Evolutionary conservation across 352 stramenopile species (phyloP).

Genomic region (Pythium periplocum): DNA sequence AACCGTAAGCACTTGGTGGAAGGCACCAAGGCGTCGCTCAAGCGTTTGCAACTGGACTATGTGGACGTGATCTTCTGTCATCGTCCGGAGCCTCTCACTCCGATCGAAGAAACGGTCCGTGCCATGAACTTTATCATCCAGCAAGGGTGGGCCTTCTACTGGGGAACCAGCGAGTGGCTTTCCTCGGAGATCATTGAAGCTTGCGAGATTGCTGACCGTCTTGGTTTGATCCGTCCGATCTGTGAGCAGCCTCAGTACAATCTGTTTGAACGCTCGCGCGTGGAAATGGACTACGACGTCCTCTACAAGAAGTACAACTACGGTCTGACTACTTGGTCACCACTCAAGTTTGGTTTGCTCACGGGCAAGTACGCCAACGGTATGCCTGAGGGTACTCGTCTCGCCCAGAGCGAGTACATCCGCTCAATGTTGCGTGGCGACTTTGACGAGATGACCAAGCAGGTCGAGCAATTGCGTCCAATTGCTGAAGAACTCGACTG

Average conservation of each 20-base stretch:
- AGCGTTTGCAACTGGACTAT: conserved; percentile 15
- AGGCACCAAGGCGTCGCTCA: conserved; percentile 11
- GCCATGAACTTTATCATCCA: conserved; percentile 36
- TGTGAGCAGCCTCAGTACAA: conserved; percentile 60
- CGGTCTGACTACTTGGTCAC: conserved; percentile 36
- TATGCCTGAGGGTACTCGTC: conserved; percentile 20
- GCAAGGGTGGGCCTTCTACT: conserved; percentile 29
- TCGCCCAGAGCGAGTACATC: conserved; percentile 19
- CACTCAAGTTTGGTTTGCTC: conserved; percentile 35
- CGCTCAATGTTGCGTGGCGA: conserved; percentile 15
- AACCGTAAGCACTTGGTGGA: conserved; percentile 19
- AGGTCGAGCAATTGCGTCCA: conserved; percentile 21
- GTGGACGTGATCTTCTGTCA: conserved; percentile 25
- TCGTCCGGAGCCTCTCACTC: conserved; percentile 11
- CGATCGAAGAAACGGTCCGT: conserved; percentile 32
- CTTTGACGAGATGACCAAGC: conserved; percentile 6
- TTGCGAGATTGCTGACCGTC: conserved; percentile 16
- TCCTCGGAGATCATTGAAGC: conserved; percentile 35
- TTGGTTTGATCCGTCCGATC: conserved; percentile 21
- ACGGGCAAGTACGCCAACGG: conserved; percentile 61
- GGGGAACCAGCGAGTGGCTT: conserved; percentile 39
- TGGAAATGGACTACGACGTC: conserved; percentile 45
- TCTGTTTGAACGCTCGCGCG: conserved; percentile 34
- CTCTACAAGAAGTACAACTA: conserved; percentile 57
- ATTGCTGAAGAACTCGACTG: conserved; percentile 31